Evolutionary conservation across 2,329 filamentous ascomycete genomes (phyloP).

Genomic region (Neonectria neomacrospora): DNA sequence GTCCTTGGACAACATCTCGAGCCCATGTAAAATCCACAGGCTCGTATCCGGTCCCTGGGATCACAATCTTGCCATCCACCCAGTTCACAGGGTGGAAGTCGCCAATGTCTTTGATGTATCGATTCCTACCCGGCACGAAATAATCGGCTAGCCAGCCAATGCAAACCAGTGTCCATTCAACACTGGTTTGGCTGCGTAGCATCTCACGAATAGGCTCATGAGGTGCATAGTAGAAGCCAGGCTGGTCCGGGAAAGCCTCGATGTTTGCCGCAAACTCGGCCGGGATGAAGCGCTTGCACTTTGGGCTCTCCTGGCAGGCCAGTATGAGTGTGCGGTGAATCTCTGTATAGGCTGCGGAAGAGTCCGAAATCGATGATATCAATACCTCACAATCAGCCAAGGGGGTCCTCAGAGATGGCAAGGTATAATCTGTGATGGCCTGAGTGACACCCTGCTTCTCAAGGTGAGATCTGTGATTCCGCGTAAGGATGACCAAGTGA

Average conservation of each 20-base stretch:
- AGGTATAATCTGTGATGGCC: slow-evolving; percentile 14
- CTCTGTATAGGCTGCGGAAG: neutral
- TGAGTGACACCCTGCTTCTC: slow-evolving; percentile 1
- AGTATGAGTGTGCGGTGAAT: slow-evolving; percentile 14
- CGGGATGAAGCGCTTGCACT: slow-evolving; percentile 21
- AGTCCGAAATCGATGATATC: slow-evolving; percentile 16
- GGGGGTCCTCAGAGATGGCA: neutral
- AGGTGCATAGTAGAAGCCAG: slow-evolving; percentile 8
- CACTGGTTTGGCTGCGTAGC: neutral
- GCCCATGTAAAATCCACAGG: slow-evolving; percentile 10
- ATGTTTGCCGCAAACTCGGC: slow-evolving; percentile 11
- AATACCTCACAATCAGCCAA: slow-evolving; percentile 13
- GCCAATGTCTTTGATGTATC: slow-evolving; percentile 15
- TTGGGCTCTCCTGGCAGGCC: slow-evolving; percentile 13
- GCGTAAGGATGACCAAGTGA: slow-evolving; percentile 8
- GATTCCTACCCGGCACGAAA: slow-evolving; percentile 5
- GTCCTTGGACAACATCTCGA: slow-evolving; percentile 8
- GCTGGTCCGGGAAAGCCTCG: slow-evolving; percentile 10
- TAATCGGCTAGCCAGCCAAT: slow-evolving; percentile 14
- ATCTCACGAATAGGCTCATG: slow-evolving; percentile 5
- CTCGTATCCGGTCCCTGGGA: slow-evolving; percentile 9
- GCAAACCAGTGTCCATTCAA: slow-evolving; percentile 11
- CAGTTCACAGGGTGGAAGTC: slow-evolving; percentile 3
- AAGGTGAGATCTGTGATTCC: slow-evolving; percentile 14
- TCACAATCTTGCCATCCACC: neutral